A percentile compares a stretch with the other conserved stretches of the same genome.
These are phyloP conservation scores for Trichoderma orchidacearum DNA, from an alignment of 495 filamentous ascomycete genomes.

Conservation along the genomic window DNA sequence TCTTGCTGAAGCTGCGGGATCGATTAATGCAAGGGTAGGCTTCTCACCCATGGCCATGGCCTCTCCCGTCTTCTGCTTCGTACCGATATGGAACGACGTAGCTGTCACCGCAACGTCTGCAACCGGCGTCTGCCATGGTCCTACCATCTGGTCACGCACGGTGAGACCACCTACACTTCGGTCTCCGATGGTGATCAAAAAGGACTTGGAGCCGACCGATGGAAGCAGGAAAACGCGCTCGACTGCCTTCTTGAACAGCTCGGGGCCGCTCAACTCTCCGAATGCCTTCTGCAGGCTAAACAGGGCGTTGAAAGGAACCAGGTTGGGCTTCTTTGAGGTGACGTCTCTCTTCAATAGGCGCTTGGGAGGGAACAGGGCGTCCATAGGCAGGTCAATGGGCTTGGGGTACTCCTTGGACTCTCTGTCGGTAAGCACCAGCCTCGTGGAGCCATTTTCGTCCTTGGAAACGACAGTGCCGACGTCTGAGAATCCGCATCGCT, in stretches of 20 bases:
- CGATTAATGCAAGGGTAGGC: constrained; percentile 80
- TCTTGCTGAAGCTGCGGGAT: constrained; percentile 78
- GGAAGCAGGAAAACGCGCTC: constrained; percentile 73
- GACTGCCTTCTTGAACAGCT: constrained; percentile 60
- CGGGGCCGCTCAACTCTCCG: constrained; percentile 38
- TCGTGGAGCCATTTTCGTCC: constrained; percentile 46
- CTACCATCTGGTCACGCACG: constrained; percentile 88
- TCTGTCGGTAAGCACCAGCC: constrained; percentile 67
- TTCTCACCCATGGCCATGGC: constrained; percentile 97
- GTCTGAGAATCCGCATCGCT: constrained; percentile 88
- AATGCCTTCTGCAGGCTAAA: constrained; percentile 29
- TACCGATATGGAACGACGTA: constrained; percentile 56
- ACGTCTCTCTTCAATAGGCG: constrained; percentile 75
- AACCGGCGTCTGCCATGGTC: constrained; percentile 91
- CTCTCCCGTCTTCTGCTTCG: constrained; percentile 62
- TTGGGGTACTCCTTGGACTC: constrained; percentile 62
- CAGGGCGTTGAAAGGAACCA: constrained; percentile 58
- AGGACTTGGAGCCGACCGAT: constrained; percentile 86
- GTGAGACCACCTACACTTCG: constrained; percentile 83
- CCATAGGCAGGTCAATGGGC: constrained; percentile 86
- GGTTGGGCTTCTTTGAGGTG: constrained; percentile 50
- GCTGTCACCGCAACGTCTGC: constrained; percentile 87
- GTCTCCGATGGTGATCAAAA: constrained; percentile 93
- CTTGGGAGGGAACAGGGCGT: constrained; percentile 80
- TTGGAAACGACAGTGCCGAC: constrained; percentile 66